These are phyloP conservation scores for Phytophthora sansomeana DNA, from an alignment of 352 stramenopile genomes.

Conservation along the genomic window DNA sequence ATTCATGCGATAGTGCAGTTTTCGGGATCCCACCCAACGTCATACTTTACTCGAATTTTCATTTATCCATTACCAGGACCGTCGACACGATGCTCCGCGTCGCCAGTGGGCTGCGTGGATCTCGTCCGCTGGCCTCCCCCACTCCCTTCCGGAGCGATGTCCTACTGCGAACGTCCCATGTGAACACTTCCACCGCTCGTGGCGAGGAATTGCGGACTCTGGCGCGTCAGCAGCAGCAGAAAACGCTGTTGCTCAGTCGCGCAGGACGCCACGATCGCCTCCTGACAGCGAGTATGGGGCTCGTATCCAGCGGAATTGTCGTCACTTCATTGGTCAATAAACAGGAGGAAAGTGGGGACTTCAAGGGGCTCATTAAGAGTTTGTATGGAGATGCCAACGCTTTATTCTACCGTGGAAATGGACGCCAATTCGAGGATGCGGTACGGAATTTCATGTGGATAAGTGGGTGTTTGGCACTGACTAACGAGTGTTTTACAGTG, in stretches of 20 bases:
- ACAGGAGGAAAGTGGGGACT: constrained; percentile 5
- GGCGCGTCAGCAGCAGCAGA: constrained; percentile 29
- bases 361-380: constrained; percentile 24
- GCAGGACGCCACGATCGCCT: constrained; percentile 45
- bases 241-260: constrained; percentile 21
- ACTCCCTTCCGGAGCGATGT: not conserved
- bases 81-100: constrained; percentile 19
- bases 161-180: constrained; percentile 18
- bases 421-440: constrained; percentile 28
- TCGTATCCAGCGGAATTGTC: constrained; percentile 54
- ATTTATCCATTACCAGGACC: not conserved
- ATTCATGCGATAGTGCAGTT: not conserved
- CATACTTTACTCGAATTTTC: constrained; percentile 4
- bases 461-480: not conserved
- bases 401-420: constrained; percentile 31
- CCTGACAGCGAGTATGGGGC: constrained; percentile 59
- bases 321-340: constrained; percentile 42
- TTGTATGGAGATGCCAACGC: constrained; percentile 44
- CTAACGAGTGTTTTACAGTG: constrained; percentile 29
- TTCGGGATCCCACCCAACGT: not conserved
- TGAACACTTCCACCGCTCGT: constrained; percentile 13
- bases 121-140: constrained; percentile 2
- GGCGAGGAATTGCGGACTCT: constrained; percentile 21
- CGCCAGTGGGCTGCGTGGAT: not conserved
- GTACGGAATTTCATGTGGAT: constrained; percentile 22